Conservation (phyloP, 2,329 filamentous ascomycete genomes). For the Blastomyces silverae region DNA sequence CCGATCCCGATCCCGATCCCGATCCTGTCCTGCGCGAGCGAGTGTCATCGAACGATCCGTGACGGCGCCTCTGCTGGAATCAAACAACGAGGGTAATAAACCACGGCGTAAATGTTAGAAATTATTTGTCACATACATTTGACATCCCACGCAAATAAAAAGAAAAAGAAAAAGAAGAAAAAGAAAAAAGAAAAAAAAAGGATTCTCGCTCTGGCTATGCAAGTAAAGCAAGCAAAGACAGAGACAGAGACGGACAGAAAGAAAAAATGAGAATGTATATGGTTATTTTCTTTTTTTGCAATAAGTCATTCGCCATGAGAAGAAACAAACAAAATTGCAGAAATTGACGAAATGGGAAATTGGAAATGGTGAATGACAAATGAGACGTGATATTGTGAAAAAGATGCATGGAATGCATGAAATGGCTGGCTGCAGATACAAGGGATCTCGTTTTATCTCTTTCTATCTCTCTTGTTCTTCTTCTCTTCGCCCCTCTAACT, state of each 20-base stretch:
- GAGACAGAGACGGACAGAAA: slow-evolving; percentile 18
- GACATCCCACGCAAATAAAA: slow-evolving; percentile 15
- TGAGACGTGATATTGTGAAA: neutral
- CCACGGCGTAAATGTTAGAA: slow-evolving; percentile 43
- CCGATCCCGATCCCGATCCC: slow-evolving; percentile 14
- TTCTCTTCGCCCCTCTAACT: neutral
- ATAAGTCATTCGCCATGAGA: neutral
- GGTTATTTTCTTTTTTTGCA: neutral
- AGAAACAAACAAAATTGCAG: neutral
- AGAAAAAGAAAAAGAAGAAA: slow-evolving; percentile 31
- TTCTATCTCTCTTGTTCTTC: neutral
- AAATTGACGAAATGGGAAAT: neutral
- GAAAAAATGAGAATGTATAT: neutral
- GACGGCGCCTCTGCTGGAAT: slow-evolving; percentile 39
- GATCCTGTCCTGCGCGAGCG: slow-evolving; percentile 21
- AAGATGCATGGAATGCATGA: neutral
- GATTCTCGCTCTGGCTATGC: neutral
- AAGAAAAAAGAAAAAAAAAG: slow-evolving; percentile 31
- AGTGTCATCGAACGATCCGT: slow-evolving; percentile 37
- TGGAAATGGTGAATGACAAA: neutral
- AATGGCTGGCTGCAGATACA: slow-evolving; percentile 1
- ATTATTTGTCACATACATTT: slow-evolving; percentile 33
- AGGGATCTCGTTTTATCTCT: neutral
- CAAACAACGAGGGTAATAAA: slow-evolving; percentile 26
- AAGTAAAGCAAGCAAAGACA: slow-evolving; percentile 22